Conservation (phyloP, 331 rosid genomes). For the Stylosanthes scabra region DNA sequence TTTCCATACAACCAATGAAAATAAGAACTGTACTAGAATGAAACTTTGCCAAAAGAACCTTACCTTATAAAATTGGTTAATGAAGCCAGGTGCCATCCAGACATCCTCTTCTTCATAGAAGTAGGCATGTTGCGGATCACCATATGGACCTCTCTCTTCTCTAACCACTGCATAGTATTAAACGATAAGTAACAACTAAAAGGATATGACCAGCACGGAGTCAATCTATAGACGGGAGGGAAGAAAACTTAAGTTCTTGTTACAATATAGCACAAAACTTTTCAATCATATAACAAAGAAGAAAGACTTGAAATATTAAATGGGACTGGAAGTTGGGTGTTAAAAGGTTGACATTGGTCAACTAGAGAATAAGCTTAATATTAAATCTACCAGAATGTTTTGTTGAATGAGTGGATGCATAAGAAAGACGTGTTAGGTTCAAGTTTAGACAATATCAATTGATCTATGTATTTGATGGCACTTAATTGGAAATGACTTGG, state of each 20-base stretch:
- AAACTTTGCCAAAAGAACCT: slow-evolving; percentile 43
- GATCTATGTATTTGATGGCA: not conserved
- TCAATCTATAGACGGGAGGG: not conserved
- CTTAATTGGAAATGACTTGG: not conserved
- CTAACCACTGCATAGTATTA: slow-evolving; percentile 71
- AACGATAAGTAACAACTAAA: slow-evolving; percentile 29
- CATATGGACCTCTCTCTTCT: slow-evolving; percentile 88
- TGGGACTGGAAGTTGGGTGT: not conserved
- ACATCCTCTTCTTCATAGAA: slow-evolving; percentile 92
- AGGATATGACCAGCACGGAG: slow-evolving; percentile 2
- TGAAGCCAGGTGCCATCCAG: slow-evolving; percentile 99
- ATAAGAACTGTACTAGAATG: slow-evolving; percentile 18
- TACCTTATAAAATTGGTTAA: slow-evolving; percentile 91
- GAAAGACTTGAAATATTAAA: slow-evolving; percentile 8
- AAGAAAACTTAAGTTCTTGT: not conserved
- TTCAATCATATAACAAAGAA: slow-evolving; percentile 19
- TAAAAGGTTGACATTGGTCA: not conserved
- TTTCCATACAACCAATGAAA: slow-evolving; percentile 36
- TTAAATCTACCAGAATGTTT: not conserved
- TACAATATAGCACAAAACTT: not conserved
- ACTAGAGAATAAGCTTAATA: not conserved
- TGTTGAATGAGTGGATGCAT: no score
- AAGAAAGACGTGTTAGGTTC: no score
- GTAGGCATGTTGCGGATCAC: slow-evolving; percentile 96
- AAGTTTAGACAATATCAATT: not conserved